Conservation (phyloP, 192 early-diverging fungal genomes). For the Chytriomyces confervae region DNA sequence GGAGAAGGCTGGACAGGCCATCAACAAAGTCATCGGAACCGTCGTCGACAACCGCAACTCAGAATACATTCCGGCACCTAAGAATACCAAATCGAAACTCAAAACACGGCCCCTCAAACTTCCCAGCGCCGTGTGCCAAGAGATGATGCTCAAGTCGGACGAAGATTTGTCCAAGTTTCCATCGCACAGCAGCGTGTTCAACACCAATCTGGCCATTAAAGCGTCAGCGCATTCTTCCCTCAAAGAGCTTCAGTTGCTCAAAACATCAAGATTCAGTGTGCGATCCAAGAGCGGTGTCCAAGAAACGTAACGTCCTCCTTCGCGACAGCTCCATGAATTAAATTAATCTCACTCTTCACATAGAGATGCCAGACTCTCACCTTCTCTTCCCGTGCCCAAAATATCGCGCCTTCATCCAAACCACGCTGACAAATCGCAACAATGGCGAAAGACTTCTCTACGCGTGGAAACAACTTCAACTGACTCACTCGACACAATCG, state of each 20-base stretch:
- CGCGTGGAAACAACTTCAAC: not conserved
- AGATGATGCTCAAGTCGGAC: not conserved
- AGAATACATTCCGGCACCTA: not conserved
- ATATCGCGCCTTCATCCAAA: slow-evolving; percentile 2
- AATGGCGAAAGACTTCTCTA: not conserved
- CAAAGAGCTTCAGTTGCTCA: slow-evolving; percentile 12
- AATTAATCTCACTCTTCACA: too few relatives aligned
- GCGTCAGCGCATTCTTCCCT: slow-evolving; percentile 5
- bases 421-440: not conserved
- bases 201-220: not conserved
- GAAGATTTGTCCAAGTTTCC: not conserved
- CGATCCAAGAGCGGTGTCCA: not conserved
- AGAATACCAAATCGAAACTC: not conserved
- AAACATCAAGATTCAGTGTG: not conserved
- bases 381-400: slow-evolving; percentile 5
- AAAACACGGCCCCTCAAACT: not conserved
- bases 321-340: too few relatives aligned
- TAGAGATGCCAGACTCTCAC: not conserved
- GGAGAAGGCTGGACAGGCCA: slow-evolving; percentile 15
- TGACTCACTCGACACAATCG: not conserved
- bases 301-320: too few relatives aligned
- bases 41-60: slow-evolving; percentile 8
- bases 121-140: not conserved
- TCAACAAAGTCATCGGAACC: slow-evolving; percentile 15
- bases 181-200: not conserved